phyloP scores from a whole-genome alignment of 2,329 filamentous ascomycete genomes.

The Ramularia endophylla region DNA sequence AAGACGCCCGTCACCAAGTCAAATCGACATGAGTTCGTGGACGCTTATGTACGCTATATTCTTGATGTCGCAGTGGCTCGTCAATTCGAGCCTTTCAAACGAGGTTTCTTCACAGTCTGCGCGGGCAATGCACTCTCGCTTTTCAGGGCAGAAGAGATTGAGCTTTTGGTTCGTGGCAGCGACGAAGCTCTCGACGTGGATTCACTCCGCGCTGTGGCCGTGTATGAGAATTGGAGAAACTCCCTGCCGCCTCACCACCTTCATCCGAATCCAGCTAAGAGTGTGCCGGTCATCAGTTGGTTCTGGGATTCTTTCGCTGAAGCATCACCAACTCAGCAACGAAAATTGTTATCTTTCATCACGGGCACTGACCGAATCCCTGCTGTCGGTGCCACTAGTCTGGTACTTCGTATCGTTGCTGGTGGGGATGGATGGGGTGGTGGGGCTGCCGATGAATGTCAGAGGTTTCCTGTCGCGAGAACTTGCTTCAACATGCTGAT shows the following conservation, averaged over 20 bases:
- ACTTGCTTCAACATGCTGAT: constrained; percentile 88
- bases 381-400: constrained; percentile 74
- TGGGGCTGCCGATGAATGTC: constrained; percentile 51
- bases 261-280: constrained; percentile 42
- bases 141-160: constrained; percentile 87
- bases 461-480: constrained; percentile 74
- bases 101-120: constrained; percentile 89
- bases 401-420: constrained; percentile 70
- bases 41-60: constrained; percentile 73
- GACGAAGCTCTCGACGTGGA: constrained; percentile 76
- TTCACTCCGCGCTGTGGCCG: constrained; percentile 67
- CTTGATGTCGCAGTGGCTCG: constrained; percentile 71
- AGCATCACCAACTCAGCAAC: constrained; percentile 61
- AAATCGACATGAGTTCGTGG: constrained; percentile 81
- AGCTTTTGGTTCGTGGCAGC: constrained; percentile 76
- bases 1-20: constrained; percentile 71
- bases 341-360: constrained; percentile 76
- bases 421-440: constrained; percentile 48
- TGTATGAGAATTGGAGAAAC: constrained; percentile 73
- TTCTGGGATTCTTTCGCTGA: constrained; percentile 79
- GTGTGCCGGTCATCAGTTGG: constrained; percentile 68
- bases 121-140: constrained; percentile 81
- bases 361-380: constrained; percentile 88
- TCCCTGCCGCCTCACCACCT: constrained; percentile 21
- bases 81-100: constrained; percentile 90